phyloP scores from a whole-genome alignment of 768 basidiomycete species.

The Phallus indusiatus region DNA sequence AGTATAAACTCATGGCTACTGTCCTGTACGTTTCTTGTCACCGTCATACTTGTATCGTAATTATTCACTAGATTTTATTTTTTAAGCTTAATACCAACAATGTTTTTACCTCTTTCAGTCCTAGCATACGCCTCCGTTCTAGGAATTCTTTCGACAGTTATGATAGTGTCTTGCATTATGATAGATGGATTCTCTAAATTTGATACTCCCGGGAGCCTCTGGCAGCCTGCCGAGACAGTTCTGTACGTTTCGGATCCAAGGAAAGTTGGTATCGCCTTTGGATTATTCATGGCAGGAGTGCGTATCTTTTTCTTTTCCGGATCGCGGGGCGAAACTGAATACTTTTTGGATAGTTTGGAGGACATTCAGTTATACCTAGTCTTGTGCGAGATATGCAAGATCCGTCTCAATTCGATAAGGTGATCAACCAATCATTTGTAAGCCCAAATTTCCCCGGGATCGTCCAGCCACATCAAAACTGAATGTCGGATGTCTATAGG shows the following conservation, averaged over 20 bases:
- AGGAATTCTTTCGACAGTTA: conserved; percentile 69
- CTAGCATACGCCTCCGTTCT: conserved; percentile 85
- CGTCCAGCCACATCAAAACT: background rate
- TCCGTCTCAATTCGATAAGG: conserved; percentile 67
- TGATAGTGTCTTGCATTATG: conserved; percentile 69
- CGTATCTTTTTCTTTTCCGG: conserved; percentile 16
- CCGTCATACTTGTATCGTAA: background rate
- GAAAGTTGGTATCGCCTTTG: conserved; percentile 72
- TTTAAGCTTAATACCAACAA: conserved; percentile 66
- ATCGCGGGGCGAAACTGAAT: background rate
- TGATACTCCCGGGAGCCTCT: conserved; percentile 71
- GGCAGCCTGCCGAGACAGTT: conserved; percentile 62
- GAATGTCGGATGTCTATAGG: conserved; percentile 24
- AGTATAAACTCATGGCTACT: conserved; percentile 70
- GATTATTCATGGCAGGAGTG: conserved; percentile 89
- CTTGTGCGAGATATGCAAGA: conserved; percentile 84
- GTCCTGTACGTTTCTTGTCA: conserved; percentile 42
- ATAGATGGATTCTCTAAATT: conserved; percentile 72
- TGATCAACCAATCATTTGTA: conserved; percentile 84
- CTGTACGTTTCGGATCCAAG: conserved; percentile 40
- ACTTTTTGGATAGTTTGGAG: conserved; percentile 53
- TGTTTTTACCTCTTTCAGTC: conserved; percentile 76
- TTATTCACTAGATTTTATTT: conserved; percentile 2
- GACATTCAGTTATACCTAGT: conserved; percentile 87
- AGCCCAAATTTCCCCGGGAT: conserved; percentile 20